A percentile compares a stretch with the other conserved stretches of the same genome.
Evolutionary conservation across 148 eudicot species (phyloP).

Genomic region (Camellia lanceoleosa): DNA sequence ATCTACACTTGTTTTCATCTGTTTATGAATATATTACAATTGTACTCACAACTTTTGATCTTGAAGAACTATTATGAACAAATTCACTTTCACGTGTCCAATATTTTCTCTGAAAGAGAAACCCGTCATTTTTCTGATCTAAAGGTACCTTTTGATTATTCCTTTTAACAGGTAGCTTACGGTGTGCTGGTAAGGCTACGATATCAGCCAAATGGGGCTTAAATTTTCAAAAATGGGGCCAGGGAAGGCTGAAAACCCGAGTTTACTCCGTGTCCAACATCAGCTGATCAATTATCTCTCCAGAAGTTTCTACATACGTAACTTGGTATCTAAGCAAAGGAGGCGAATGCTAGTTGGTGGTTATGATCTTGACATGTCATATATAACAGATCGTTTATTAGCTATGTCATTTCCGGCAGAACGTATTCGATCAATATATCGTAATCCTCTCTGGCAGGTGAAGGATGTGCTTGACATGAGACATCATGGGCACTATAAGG

Average conservation of each 20-base stretch:
- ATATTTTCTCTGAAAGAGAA: not conserved
- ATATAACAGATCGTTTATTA: slow-evolving; percentile 52
- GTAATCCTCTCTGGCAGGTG: slow-evolving; percentile 74
- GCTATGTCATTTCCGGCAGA: slow-evolving; percentile 79
- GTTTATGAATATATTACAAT: not conserved
- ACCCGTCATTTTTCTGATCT: not conserved
- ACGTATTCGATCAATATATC: slow-evolving; percentile 54
- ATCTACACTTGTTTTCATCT: slow-evolving; percentile 1
- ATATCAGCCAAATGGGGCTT: slow-evolving; percentile 39
- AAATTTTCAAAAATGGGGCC: slow-evolving; percentile 38
- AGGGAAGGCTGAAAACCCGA: slow-evolving; percentile 11
- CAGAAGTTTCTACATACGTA: slow-evolving; percentile 44
- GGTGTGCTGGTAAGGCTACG: slow-evolving; percentile 5
- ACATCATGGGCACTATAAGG: slow-evolving; percentile 57
- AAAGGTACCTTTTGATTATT: not conserved
- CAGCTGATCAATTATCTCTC: slow-evolving; percentile 36
- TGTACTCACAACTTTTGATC: not conserved
- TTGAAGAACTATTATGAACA: not conserved
- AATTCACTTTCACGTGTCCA: slow-evolving; percentile 1
- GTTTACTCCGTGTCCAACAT: slow-evolving; percentile 23
- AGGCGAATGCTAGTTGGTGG: slow-evolving; percentile 65
- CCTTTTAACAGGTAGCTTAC: slow-evolving; percentile 6
- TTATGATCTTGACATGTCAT: slow-evolving; percentile 68
- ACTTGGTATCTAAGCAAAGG: slow-evolving; percentile 53
- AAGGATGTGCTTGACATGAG: slow-evolving; percentile 55